Evolutionary conservation across 768 basidiomycete species (phyloP).

Genomic region (Amanita pallidorosea): DNA sequence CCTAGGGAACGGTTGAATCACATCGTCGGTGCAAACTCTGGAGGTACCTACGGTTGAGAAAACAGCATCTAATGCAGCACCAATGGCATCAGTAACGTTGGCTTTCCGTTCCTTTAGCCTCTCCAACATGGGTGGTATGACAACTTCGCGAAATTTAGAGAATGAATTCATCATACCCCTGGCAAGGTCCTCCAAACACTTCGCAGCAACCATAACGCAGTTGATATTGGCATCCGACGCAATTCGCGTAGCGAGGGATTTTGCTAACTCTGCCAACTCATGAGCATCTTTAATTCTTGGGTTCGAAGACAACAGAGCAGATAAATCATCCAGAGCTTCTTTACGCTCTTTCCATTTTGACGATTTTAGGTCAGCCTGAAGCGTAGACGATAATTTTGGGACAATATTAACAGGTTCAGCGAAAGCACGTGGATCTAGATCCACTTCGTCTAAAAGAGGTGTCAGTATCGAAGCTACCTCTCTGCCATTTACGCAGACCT

Average conservation of each 20-base stretch:
- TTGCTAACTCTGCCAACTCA: slow-evolving; percentile 67
- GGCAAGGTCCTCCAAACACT: slow-evolving; percentile 77
- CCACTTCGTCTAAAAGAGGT: slow-evolving; percentile 29
- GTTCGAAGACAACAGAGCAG: slow-evolving; percentile 54
- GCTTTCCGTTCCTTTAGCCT: slow-evolving; percentile 90
- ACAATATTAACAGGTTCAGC: slow-evolving; percentile 77
- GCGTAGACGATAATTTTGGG: slow-evolving; percentile 60
- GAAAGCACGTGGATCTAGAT: slow-evolving; percentile 68
- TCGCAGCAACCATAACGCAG: slow-evolving; percentile 84
- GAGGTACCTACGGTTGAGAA: slow-evolving; percentile 58
- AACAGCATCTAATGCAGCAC: slow-evolving; percentile 79
- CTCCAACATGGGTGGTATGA: slow-evolving; percentile 74
- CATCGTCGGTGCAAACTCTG: slow-evolving; percentile 7
- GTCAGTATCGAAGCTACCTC: slow-evolving; percentile 6
- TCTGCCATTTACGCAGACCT: slow-evolving; percentile 7
- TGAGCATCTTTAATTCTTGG: slow-evolving; percentile 73
- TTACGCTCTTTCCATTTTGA: slow-evolving; percentile 99
- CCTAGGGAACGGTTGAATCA: slow-evolving; percentile 31
- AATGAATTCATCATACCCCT: slow-evolving; percentile 72
- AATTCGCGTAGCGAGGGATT: slow-evolving; percentile 70
- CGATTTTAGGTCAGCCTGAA: slow-evolving; percentile 70
- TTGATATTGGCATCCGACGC: slow-evolving; percentile 90
- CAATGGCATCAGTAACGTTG: slow-evolving; percentile 84
- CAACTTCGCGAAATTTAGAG: slow-evolving; percentile 56
- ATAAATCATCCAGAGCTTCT: slow-evolving; percentile 78